Base-by-base conservation (phyloP, 129 eudicot species). In the Scalesia atractyloides region DNA sequence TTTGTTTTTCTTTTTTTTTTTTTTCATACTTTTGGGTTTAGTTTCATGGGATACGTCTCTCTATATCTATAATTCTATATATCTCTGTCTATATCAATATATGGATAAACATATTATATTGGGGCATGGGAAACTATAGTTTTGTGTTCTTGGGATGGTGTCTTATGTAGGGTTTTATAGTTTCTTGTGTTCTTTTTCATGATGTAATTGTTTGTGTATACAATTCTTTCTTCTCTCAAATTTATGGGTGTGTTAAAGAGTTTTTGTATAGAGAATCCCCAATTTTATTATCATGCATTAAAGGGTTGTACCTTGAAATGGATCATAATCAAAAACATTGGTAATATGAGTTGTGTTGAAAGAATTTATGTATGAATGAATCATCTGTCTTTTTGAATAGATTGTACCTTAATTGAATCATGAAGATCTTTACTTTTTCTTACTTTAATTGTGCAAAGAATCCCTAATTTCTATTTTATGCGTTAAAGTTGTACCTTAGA, bases 151-250 rank as follows among this genome's bases (percentile, higher is more conserved):
- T 79, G 70, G 73, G 75, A 26, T 60, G 66, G 44, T 60, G 19
- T 60, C 10, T 60, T 60, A 33, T 60, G 44, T 60, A 60, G 66
- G 66, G 34, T 33, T 30, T 30, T 30, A 30, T 60, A 60, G 66
- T 60, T 30, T 60, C 60, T 73, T 69, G 65, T 81, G 77, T 54
- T 63, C 72, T 74, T 7, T 41, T 60, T 75, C 18, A 69, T 75
- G 53, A 75, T 81, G 81, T 81, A 69, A 69, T 75, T 75, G 77
- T 81, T 69, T 75, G 84, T 81, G 81, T 75, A 81, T 75, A 80
- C 72, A 46, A 74, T 75, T 81, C 81, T 75, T 74, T 80, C 82
- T 78, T 78, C 77, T 78, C 54, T 77, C 33, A 24, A 50, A 17
- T 60, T 69, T 22, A 59, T 77, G 57, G 37, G 71, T 49, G 58